These are phyloP conservation scores for Talaromyces liani DNA, from an alignment of 495 filamentous ascomycete genomes.

Conservation along the genomic window DNA sequence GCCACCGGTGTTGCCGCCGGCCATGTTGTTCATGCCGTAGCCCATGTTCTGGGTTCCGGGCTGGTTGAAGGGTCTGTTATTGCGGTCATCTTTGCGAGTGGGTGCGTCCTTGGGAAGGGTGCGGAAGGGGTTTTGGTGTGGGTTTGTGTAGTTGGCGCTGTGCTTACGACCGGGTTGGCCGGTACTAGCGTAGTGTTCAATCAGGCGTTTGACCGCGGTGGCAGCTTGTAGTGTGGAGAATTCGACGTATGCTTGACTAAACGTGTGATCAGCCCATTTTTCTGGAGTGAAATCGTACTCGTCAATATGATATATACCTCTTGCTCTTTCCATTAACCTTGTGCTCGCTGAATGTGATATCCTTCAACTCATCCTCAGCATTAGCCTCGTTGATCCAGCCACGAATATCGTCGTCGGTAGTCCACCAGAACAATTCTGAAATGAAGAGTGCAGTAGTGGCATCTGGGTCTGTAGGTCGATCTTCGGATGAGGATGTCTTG, in stretches of 20 bases:
- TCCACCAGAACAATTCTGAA: slow-evolving; percentile 93
- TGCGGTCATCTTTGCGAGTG: slow-evolving; percentile 57
- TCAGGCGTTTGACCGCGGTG: slow-evolving; percentile 73
- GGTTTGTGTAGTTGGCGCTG: slow-evolving; percentile 66
- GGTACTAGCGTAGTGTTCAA: slow-evolving; percentile 53
- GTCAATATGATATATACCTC: slow-evolving; percentile 56
- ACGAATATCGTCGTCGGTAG: slow-evolving; percentile 88
- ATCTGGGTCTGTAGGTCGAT: slow-evolving; percentile 69
- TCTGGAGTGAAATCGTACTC: neutral
- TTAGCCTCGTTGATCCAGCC: slow-evolving; percentile 73
- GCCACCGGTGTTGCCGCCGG: slow-evolving; percentile 21
- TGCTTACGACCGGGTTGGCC: slow-evolving; percentile 59
- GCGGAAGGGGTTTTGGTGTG: slow-evolving; percentile 77
- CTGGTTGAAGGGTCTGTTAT: slow-evolving; percentile 23
- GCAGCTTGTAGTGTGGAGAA: slow-evolving; percentile 80
- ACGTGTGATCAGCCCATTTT: slow-evolving; percentile 9
- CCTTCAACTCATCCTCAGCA: slow-evolving; percentile 78
- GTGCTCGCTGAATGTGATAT: slow-evolving; percentile 94
- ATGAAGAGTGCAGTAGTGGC: slow-evolving; percentile 78
- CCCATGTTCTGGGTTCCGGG: slow-evolving; percentile 28
- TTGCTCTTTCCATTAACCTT: slow-evolving; percentile 99
- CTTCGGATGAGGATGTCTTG: slow-evolving; percentile 53
- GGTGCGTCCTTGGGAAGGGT: slow-evolving; percentile 90
- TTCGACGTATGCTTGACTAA: slow-evolving; percentile 83
- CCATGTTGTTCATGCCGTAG: slow-evolving; percentile 31